A percentile compares a stretch with the other conserved stretches of the same genome.
Evolutionary conservation across 164 flowering plant species (phyloP).

Genomic region (Vitis cinerea): DNA sequence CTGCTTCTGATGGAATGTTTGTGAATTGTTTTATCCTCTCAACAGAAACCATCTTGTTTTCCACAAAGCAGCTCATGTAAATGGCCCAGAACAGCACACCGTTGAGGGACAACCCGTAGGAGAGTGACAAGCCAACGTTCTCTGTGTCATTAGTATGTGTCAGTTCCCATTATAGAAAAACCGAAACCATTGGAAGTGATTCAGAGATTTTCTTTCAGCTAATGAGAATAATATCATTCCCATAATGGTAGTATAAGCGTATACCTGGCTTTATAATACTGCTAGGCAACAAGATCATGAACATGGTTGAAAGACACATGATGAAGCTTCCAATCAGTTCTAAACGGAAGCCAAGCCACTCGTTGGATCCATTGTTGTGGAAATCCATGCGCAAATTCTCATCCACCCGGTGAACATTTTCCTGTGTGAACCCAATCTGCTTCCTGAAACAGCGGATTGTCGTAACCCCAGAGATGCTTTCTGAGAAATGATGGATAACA

Average conservation of each 20-base stretch:
- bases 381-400: slow-evolving; percentile 85
- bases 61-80: slow-evolving; percentile 74
- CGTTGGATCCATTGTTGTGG: slow-evolving; percentile 88
- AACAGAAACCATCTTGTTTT: slow-evolving; percentile 89
- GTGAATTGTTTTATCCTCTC: slow-evolving; percentile 89
- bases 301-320: slow-evolving; percentile 76
- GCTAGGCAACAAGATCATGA: slow-evolving; percentile 84
- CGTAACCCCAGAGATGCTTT: slow-evolving; percentile 88
- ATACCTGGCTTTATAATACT: slow-evolving; percentile 76
- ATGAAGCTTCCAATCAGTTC: slow-evolving; percentile 75
- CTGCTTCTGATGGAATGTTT: slow-evolving; percentile 79
- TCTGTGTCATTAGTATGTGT: slow-evolving; percentile 31
- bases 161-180: background rate
- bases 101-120: slow-evolving; percentile 89
- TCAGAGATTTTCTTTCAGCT: background rate
- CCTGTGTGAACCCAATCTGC: slow-evolving; percentile 54
- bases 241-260: background rate
- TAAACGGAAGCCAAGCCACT: slow-evolving; percentile 95
- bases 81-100: slow-evolving; percentile 58
- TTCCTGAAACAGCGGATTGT: slow-evolving; percentile 83
- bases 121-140: slow-evolving; percentile 81
- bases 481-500: slow-evolving; percentile 93
- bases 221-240: background rate
- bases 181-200: background rate
- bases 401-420: slow-evolving; percentile 69